Percentiles rank a stretch among this genome's conserved stretches.
Evolutionary conservation across 345 rosid species (phyloP).

Genomic region (Cardiospermum halicacabum): DNA sequence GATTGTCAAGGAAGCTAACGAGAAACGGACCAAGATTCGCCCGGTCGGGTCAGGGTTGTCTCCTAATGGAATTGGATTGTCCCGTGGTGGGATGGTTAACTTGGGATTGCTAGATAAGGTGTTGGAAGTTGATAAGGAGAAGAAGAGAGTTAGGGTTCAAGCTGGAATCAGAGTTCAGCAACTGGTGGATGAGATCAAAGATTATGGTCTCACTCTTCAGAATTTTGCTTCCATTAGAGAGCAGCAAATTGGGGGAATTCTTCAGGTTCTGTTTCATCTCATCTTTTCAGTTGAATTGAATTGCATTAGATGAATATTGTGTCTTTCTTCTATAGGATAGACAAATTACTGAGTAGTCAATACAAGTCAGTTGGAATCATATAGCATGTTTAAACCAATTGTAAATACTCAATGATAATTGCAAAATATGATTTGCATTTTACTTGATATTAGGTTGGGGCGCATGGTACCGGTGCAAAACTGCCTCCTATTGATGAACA

Average conservation of each 20-base stretch:
- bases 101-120: conserved; percentile 81
- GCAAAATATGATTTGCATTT: no score
- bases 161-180: conserved; percentile 92
- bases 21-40: conserved; percentile 56
- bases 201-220: conserved; percentile 77
- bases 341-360: no score
- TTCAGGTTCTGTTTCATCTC: conserved; percentile 51
- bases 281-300: no score
- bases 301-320: no score
- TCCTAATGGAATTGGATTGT: conserved; percentile 85
- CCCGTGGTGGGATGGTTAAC: conserved; percentile 89
- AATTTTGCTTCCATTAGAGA: conserved; percentile 94
- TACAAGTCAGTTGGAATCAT: no score
- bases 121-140: conserved; percentile 74
- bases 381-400: no score
- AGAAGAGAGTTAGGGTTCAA: conserved; percentile 74
- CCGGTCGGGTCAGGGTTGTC: conserved; percentile 95
- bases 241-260: conserved; percentile 98
- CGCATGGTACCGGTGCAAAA: conserved; percentile 95
- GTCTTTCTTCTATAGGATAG: no score
- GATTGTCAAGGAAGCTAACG: conserved; percentile 54
- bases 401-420: no score
- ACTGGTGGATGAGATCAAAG: conserved; percentile 80
- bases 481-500: conserved; percentile 97
- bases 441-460: conserved; percentile 64